Evolutionary conservation across 2,329 filamentous ascomycete species (phyloP).

Genomic region (Aspergillus costaricaensis): DNA sequence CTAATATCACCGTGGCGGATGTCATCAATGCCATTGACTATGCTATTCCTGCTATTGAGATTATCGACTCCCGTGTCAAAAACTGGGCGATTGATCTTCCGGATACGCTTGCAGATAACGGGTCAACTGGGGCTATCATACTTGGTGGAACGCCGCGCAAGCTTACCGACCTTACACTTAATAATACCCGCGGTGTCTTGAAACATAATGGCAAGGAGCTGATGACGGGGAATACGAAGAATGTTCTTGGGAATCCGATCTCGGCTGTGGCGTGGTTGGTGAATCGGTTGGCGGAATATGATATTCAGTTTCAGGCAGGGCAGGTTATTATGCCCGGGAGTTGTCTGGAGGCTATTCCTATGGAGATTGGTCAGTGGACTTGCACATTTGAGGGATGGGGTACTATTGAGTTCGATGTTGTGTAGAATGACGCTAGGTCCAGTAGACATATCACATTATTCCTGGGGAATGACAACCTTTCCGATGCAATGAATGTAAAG

Average conservation of each 20-base stretch:
- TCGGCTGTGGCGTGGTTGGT: constrained; percentile 21
- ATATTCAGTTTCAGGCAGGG: constrained; percentile 18
- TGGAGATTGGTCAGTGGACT: constrained; percentile 18
- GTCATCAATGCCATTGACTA: constrained; percentile 23
- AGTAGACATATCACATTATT: no score
- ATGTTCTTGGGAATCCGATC: constrained; percentile 20
- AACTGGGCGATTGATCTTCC: constrained; percentile 22
- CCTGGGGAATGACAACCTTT: no score
- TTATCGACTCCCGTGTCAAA: constrained; percentile 22
- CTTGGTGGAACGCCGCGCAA: constrained; percentile 20
- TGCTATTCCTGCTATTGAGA: constrained; percentile 21
- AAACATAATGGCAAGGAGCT: constrained; percentile 20
- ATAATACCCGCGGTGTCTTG: constrained; percentile 15
- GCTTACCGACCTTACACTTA: constrained; percentile 18
- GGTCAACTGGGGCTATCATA: constrained; percentile 19
- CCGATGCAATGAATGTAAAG: no score
- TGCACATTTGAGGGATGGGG: constrained; percentile 22
- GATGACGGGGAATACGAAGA: constrained; percentile 22
- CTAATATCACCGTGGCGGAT: constrained; percentile 22
- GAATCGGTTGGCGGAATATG: constrained; percentile 18
- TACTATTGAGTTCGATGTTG: constrained; percentile 22
- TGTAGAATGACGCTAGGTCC: background rate
- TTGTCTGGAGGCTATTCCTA: constrained; percentile 21
- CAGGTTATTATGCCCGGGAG: constrained; percentile 22
- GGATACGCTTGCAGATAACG: constrained; percentile 23